phyloP scores from a whole-genome alignment of 208 protist species.

The Leishmania lainsoni region DNA sequence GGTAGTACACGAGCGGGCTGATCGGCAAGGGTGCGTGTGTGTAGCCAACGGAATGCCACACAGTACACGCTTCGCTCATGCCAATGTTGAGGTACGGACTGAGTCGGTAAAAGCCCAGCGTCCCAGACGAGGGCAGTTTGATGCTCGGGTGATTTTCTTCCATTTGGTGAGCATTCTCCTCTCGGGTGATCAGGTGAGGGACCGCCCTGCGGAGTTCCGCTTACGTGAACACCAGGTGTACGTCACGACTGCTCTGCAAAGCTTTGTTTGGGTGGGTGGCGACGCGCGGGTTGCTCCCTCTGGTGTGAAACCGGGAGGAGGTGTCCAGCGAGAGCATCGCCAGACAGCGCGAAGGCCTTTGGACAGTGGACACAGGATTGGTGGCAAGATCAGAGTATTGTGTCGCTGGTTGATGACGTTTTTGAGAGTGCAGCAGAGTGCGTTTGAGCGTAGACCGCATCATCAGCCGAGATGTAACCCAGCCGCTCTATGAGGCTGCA shows the following conservation, averaged over 20 bases:
- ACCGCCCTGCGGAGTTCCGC: constrained; percentile 22
- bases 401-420: not conserved
- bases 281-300: constrained; percentile 3
- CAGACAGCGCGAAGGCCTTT: not conserved
- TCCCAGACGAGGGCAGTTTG: constrained; percentile 35
- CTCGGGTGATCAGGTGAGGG: constrained; percentile 19
- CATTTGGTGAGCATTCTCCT: constrained; percentile 1
- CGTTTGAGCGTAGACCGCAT: not conserved
- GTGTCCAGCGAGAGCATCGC: not conserved
- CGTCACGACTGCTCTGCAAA: constrained; percentile 19
- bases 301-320: not conserved
- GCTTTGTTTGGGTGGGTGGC: constrained; percentile 44
- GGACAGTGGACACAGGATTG: not conserved
- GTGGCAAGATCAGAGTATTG: not conserved
- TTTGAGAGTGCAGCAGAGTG: not conserved
- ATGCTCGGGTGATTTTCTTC: constrained; percentile 56
- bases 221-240: constrained; percentile 26
- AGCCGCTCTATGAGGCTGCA: constrained; percentile 5
- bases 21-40: constrained; percentile 16
- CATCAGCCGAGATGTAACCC: not conserved
- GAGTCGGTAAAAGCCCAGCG: constrained; percentile 55
- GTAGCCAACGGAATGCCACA: constrained; percentile 44
- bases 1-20: constrained; percentile 51
- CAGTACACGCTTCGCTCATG: constrained; percentile 47
- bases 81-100: constrained; percentile 49